These are phyloP conservation scores for Sordariomycetes sp. DNA, from an alignment of 2,329 filamentous ascomycete genomes.

Conservation along the genomic window DNA sequence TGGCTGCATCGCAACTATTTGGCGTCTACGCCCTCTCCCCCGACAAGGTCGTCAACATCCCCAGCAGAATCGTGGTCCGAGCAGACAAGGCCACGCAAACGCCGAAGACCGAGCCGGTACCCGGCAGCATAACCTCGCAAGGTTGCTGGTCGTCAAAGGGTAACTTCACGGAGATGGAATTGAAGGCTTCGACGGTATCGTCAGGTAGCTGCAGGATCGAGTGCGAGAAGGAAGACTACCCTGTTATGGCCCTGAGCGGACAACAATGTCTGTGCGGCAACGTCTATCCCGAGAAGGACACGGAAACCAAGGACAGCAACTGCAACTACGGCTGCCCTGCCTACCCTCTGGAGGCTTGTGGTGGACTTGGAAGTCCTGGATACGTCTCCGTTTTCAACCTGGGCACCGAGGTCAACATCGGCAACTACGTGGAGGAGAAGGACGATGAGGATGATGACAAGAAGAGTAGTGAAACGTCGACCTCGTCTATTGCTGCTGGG, in stretches of 20 bases:
- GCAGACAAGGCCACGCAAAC: slow-evolving; percentile 15
- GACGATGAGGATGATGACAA: slow-evolving; percentile 6
- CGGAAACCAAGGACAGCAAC: slow-evolving; percentile 36
- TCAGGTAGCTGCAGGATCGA: slow-evolving; percentile 29
- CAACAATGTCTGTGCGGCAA: slow-evolving; percentile 64
- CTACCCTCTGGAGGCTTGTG: slow-evolving; percentile 53
- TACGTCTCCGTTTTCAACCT: slow-evolving; percentile 41
- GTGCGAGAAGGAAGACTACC: slow-evolving; percentile 32
- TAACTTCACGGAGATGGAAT: slow-evolving; percentile 20
- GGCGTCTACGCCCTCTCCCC: slow-evolving; percentile 7
- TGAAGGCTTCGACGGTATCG: slow-evolving; percentile 14
- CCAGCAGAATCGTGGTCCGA: not conserved
- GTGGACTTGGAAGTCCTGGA: slow-evolving; percentile 17
- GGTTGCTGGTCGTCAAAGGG: slow-evolving; percentile 41
- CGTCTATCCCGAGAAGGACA: slow-evolving; percentile 49
- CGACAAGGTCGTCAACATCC: slow-evolving; percentile 2
- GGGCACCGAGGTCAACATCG: slow-evolving; percentile 31
- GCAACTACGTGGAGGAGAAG: slow-evolving; percentile 12
- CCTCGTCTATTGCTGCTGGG: slow-evolving; percentile 15
- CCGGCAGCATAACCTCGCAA: slow-evolving; percentile 30
- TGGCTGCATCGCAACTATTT: slow-evolving; percentile 16
- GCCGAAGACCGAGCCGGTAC: slow-evolving; percentile 24
- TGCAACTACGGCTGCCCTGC: slow-evolving; percentile 62
- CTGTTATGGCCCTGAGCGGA: slow-evolving; percentile 54
- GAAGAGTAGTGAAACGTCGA: slow-evolving; percentile 2